phyloP scores from a whole-genome alignment of 2,329 filamentous ascomycete species.

The Chaetomiaceae sp. region DNA sequence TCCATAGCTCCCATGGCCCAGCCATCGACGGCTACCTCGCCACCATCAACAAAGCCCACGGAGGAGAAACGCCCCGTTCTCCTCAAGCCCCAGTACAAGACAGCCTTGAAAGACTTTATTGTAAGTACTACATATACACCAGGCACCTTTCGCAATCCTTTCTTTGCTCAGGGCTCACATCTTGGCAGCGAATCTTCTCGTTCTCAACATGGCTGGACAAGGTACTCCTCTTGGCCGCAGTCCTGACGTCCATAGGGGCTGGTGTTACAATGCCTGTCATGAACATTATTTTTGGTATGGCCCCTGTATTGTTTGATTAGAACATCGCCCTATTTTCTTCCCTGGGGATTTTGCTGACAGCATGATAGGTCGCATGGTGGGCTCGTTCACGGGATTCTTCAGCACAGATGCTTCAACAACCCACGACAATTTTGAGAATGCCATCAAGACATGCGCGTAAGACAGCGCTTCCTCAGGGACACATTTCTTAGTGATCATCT shows the following conservation, averaged over 20 bases:
- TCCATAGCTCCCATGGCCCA: not conserved
- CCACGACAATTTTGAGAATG: conserved; percentile 26
- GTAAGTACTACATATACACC: conserved; percentile 11
- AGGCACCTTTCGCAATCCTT: not conserved
- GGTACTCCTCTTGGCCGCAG: conserved; percentile 41
- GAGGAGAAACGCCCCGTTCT: conserved; percentile 15
- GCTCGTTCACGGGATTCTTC: conserved; percentile 31
- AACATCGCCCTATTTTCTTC: too few species aligned
- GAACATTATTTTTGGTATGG: conserved; percentile 55
- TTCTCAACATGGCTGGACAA: conserved; percentile 52
- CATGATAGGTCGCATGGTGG: conserved; percentile 28
- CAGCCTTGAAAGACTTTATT: conserved; percentile 23
- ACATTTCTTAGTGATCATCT: too few species aligned
- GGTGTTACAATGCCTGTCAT: conserved; percentile 55
- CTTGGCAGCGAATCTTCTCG: conserved; percentile 39
- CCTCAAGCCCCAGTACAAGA: conserved; percentile 24
- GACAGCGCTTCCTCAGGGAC: conserved; percentile 29
- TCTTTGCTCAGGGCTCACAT: not conserved
- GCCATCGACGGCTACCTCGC: not conserved
- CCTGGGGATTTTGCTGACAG: conserved; percentile 22
- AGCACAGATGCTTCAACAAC: conserved; percentile 24
- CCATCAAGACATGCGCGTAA: conserved; percentile 30
- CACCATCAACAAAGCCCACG: not conserved
- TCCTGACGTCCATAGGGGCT: conserved; percentile 46
- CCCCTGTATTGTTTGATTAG: too few species aligned